Conservation (phyloP, 2,329 filamentous ascomycete genomes). For the Nemania sp. region DNA sequence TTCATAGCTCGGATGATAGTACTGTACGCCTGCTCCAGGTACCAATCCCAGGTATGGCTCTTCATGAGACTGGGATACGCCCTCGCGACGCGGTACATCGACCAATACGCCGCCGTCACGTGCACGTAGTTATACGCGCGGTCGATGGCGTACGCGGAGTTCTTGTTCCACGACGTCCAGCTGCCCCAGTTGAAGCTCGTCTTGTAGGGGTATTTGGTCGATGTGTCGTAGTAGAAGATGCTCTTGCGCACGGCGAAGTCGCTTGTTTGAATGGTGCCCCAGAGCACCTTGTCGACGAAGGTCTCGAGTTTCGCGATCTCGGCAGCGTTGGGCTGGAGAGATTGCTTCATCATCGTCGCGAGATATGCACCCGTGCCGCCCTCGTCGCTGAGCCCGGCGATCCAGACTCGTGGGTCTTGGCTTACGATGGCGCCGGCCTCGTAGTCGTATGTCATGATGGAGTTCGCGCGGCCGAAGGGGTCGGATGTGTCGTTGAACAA, state of each 20-base stretch:
- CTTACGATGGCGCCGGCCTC: conserved; percentile 48
- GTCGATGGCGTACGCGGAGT: conserved; percentile 48
- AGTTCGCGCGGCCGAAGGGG: conserved; percentile 57
- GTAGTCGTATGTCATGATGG: conserved; percentile 60
- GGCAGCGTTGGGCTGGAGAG: conserved; percentile 50
- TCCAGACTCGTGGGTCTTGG: conserved; percentile 58
- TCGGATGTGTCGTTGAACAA: conserved; percentile 56
- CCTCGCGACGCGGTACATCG: conserved; percentile 57
- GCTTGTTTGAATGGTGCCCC: conserved; percentile 50
- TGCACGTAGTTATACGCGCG: conserved; percentile 65
- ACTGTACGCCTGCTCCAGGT: conserved; percentile 56
- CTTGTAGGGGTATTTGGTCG: conserved; percentile 49
- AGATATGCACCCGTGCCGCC: conserved; percentile 60
- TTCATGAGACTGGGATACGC: conserved; percentile 50
- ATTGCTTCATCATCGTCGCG: conserved; percentile 58
- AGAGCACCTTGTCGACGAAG: conserved; percentile 56
- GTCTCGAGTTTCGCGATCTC: conserved; percentile 58
- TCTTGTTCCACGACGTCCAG: conserved; percentile 56
- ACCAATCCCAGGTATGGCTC: conserved; percentile 54
- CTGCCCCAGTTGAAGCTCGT: conserved; percentile 49
- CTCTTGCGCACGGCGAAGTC: conserved; percentile 57
- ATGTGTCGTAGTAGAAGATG: conserved; percentile 59
- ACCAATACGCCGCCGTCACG: conserved; percentile 59
- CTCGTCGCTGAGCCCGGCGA: conserved; percentile 63
- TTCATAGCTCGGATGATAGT: conserved; percentile 49